phyloP scores from a whole-genome alignment of 2,329 filamentous ascomycete species.

The Dendrostoma leiphaemia region DNA sequence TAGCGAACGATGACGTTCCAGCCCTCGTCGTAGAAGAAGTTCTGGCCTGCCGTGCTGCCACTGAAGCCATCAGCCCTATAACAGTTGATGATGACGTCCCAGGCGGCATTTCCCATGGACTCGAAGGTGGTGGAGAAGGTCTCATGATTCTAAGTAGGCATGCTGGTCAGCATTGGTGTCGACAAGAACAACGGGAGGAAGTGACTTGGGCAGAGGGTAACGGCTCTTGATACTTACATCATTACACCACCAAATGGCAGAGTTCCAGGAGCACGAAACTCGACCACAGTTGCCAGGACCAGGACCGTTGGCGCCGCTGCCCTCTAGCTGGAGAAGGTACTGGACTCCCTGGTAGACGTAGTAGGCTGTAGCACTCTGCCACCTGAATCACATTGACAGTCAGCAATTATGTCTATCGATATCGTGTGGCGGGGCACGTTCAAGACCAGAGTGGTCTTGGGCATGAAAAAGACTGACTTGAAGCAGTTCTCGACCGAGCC shows the following conservation, averaged over 20 bases:
- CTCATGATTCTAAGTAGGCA: not conserved
- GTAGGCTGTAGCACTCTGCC: not conserved
- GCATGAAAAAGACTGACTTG: not conserved
- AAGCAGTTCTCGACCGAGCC: not conserved
- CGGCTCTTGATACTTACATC: not conserved
- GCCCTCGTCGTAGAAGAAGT: not conserved
- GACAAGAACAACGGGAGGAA: not conserved
- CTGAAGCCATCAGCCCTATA: not conserved
- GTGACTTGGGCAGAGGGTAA: not conserved
- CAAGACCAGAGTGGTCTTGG: too few species aligned
- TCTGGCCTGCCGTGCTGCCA: not conserved
- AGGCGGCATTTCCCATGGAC: constrained; percentile 1
- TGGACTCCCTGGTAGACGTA: not conserved
- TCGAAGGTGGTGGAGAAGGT: not conserved
- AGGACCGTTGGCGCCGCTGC: not conserved
- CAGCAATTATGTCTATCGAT: not conserved
- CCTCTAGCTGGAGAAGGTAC: not conserved
- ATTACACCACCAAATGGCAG: constrained; percentile 9
- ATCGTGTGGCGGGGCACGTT: too few species aligned
- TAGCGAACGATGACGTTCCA: constrained; percentile 10
- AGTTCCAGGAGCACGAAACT: not conserved
- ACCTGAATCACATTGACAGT: not conserved
- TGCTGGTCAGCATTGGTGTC: not conserved
- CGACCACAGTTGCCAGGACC: constrained; percentile 3
- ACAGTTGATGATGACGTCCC: constrained; percentile 1